These are phyloP conservation scores for Jaapia argillacea DNA, from an alignment of 768 basidiomycete genomes.

Conservation along the genomic window DNA sequence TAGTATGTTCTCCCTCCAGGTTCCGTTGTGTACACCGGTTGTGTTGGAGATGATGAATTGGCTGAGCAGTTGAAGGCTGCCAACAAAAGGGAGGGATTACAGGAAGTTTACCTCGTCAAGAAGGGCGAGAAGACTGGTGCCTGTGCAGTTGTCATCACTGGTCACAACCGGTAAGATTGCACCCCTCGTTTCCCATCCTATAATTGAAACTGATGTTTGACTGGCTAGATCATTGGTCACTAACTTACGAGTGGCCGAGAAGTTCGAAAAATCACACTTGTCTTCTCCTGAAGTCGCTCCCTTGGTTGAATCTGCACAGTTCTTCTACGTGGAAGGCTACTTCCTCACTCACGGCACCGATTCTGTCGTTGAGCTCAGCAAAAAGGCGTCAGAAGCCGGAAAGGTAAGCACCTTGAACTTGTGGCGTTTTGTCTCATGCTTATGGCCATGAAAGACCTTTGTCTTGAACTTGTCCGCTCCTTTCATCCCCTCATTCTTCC, in stretches of 20 bases:
- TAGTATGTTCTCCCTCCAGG: conserved; percentile 85
- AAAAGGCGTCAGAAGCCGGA: conserved; percentile 61
- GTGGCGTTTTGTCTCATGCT: conserved; percentile 1
- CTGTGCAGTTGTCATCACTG: conserved; percentile 92
- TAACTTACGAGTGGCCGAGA: conserved; percentile 82
- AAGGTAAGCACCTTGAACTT: conserved; percentile 43
- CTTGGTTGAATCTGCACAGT: conserved; percentile 69
- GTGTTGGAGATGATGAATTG: conserved; percentile 89
- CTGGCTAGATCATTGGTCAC: conserved; percentile 78
- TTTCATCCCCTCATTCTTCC: conserved; percentile 94
- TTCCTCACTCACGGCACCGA: conserved; percentile 91
- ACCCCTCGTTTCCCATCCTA: not conserved
- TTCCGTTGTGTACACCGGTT: conserved; percentile 90
- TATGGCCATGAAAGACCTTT: conserved; percentile 49
- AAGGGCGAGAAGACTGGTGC: conserved; percentile 87
- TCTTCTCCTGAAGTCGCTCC: conserved; percentile 64
- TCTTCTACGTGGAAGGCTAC: conserved; percentile 93
- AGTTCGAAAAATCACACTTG: conserved; percentile 77
- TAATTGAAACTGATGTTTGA: conserved; percentile 1
- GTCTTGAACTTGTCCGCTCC: conserved; percentile 93
- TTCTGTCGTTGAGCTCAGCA: conserved; percentile 61
- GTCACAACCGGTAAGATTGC: conserved; percentile 73
- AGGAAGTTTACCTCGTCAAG: conserved; percentile 83
- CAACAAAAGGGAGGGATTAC: conserved; percentile 87
- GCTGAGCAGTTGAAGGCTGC: conserved; percentile 82